A percentile compares a stretch with the other conserved stretches of the same genome.
Conservation (phyloP, 345 rosid species). For the Populus alba region DNA sequence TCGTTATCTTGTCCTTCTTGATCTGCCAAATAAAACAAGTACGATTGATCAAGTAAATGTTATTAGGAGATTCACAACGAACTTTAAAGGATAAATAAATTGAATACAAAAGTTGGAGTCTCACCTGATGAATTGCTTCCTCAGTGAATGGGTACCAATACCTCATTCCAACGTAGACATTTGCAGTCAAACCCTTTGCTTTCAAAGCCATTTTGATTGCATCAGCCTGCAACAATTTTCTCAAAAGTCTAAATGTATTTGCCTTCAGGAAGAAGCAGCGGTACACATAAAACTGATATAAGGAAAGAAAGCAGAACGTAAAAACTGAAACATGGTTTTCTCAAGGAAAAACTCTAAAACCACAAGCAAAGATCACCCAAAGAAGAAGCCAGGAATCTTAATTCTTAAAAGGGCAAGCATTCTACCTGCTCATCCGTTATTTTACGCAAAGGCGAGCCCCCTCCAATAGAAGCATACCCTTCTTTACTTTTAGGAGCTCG, state of each 20-base stretch:
- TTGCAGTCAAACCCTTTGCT: constrained; percentile 55
- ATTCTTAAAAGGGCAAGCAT: background rate
- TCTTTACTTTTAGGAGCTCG: constrained; percentile 90
- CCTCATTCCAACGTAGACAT: constrained; percentile 84
- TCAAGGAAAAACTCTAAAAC: background rate
- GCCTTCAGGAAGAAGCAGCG: background rate
- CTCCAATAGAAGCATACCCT: constrained; percentile 98
- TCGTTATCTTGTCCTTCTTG: constrained; percentile 70
- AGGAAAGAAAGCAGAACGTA: background rate
- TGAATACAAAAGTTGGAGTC: background rate
- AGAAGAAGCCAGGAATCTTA: background rate
- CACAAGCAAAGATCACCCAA: background rate
- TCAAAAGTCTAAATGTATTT: background rate
- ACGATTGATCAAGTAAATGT: background rate
- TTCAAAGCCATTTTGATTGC: constrained; percentile 63
- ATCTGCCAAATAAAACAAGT: constrained; percentile 42
- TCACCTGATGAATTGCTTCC: constrained; percentile 83
- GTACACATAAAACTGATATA: background rate
- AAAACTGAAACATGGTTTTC: background rate
- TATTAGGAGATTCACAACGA: background rate
- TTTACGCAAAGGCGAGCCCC: constrained; percentile 85
- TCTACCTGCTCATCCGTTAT: constrained; percentile 80
- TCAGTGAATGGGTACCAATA: constrained; percentile 95
- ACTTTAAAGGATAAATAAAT: background rate
- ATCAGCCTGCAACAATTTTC: constrained; percentile 49